A percentile compares a stretch with the other conserved stretches of the same genome.
Evolutionary conservation across 2,329 filamentous ascomycete genomes (phyloP).

Genomic region (Penicillium digitatum): DNA sequence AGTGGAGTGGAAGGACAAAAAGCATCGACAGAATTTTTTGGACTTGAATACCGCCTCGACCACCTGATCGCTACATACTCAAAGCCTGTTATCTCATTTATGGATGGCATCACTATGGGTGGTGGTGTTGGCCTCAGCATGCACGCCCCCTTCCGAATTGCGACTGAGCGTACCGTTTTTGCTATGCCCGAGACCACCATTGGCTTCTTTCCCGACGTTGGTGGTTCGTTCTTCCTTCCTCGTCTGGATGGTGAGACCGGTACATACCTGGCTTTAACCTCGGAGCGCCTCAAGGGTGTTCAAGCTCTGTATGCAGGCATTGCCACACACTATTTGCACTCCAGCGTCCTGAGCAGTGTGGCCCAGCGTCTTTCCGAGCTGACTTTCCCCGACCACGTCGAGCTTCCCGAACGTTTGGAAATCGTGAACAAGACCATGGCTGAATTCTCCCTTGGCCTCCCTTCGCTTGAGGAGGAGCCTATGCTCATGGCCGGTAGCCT

Average conservation of each 20-base stretch:
- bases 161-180: conserved; percentile 91
- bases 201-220: conserved; percentile 97
- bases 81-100: conserved; percentile 91
- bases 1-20: conserved; percentile 65
- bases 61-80: conserved; percentile 89
- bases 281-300: conserved; percentile 73
- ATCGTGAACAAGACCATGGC: conserved; percentile 85
- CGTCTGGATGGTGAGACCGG: conserved; percentile 81
- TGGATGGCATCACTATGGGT: conserved; percentile 98
- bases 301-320: conserved; percentile 88
- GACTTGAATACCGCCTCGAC: conserved; percentile 90
- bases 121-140: conserved; percentile 91
- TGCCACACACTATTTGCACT: conserved; percentile 95
- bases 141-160: conserved; percentile 93
- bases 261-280: conserved; percentile 90
- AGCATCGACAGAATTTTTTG: conserved; percentile 80
- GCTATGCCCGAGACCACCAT: conserved; percentile 99
- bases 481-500: conserved; percentile 65
- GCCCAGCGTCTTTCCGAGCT: conserved; percentile 85
- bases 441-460: conserved; percentile 83
- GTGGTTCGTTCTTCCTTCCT: conserved; percentile 91
- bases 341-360: conserved; percentile 73
- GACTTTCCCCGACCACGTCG: conserved; percentile 74
- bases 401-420: conserved; percentile 58
- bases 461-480: conserved; percentile 56